Conservation (phyloP, 768 basidiomycete species). For the Pseudohyphozyma bogoriensis region DNA sequence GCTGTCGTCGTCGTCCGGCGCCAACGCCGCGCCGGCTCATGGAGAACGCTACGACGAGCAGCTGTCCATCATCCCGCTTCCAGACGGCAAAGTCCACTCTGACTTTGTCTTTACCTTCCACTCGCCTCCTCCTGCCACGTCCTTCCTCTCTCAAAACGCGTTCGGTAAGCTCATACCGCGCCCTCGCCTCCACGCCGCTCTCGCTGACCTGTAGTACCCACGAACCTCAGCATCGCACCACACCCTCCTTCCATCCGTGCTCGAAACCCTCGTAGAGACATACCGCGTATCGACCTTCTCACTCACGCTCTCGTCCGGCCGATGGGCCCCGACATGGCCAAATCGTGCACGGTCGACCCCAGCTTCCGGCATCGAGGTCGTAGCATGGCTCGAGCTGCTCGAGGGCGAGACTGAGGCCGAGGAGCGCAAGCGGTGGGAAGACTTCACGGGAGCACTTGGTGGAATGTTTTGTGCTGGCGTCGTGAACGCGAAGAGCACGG, state of each 20-base stretch:
- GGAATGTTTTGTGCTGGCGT: conserved; percentile 76
- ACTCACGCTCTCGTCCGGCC: conserved; percentile 79
- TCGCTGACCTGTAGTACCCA: no score
- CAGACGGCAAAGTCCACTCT: conserved; percentile 71
- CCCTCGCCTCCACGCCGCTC: conserved; percentile 33
- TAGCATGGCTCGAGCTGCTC: conserved; percentile 77
- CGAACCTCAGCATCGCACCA: conserved; percentile 51
- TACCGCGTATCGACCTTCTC: conserved; percentile 81
- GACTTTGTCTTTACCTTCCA: conserved; percentile 75
- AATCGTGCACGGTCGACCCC: neutral
- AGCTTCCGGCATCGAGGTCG: conserved; percentile 50
- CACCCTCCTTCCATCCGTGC: conserved; percentile 68
- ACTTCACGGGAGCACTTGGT: conserved; percentile 75
- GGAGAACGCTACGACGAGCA: conserved; percentile 51
- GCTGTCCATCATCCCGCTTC: conserved; percentile 52
- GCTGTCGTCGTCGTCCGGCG: no score
- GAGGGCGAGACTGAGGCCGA: conserved; percentile 17
- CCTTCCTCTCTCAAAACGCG: neutral
- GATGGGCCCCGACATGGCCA: conserved; percentile 52
- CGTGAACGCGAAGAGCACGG: conserved; percentile 20
- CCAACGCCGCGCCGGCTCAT: no score
- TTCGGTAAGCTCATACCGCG: neutral
- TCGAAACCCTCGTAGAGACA: conserved; percentile 76
- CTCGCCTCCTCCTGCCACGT: no score
- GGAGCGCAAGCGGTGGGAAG: conserved; percentile 53